phyloP scores from a whole-genome alignment of 83 land plant species.

The Isoetes engelmannii region DNA sequence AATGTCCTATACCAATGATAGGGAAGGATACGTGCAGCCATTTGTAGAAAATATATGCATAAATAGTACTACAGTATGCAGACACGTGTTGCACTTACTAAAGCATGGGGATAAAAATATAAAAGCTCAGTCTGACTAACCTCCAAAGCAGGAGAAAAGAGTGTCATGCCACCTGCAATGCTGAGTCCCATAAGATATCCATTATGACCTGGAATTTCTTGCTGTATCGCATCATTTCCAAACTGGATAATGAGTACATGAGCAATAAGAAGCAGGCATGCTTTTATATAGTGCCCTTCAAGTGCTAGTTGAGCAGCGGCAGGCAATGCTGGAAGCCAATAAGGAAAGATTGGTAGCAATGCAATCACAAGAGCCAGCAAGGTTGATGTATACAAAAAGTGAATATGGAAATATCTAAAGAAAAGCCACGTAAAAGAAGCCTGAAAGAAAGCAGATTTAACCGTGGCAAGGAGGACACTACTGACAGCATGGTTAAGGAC shows the following conservation, averaged over 20 bases:
- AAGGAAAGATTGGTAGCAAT: constrained; percentile 65
- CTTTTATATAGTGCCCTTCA: constrained; percentile 59
- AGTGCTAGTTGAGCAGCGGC: constrained; percentile 57
- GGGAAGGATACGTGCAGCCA: no score
- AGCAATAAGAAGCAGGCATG: constrained; percentile 36
- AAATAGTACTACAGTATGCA: no score
- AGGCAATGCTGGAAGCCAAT: constrained; percentile 61
- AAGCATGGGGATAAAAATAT: no score
- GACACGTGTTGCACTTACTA: no score
- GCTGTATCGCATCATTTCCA: constrained; percentile 59
- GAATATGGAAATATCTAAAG: constrained; percentile 56
- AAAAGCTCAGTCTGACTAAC: constrained; percentile 39
- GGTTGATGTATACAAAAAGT: constrained; percentile 78
- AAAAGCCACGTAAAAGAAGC: constrained; percentile 81
- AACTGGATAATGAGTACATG: constrained; percentile 70
- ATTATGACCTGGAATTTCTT: constrained; percentile 68
- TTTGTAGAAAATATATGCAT: no score
- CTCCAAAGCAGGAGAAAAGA: constrained; percentile 86
- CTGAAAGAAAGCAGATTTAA: constrained; percentile 75
- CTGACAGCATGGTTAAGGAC: constrained; percentile 80
- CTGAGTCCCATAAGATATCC: constrained; percentile 80
- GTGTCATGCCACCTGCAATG: constrained; percentile 87
- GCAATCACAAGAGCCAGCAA: constrained; percentile 62
- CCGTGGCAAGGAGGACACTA: constrained; percentile 75
- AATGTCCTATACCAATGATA: no score